phyloP scores from a whole-genome alignment of 2,329 filamentous ascomycete genomes.

The Boeremia lycopersici region DNA sequence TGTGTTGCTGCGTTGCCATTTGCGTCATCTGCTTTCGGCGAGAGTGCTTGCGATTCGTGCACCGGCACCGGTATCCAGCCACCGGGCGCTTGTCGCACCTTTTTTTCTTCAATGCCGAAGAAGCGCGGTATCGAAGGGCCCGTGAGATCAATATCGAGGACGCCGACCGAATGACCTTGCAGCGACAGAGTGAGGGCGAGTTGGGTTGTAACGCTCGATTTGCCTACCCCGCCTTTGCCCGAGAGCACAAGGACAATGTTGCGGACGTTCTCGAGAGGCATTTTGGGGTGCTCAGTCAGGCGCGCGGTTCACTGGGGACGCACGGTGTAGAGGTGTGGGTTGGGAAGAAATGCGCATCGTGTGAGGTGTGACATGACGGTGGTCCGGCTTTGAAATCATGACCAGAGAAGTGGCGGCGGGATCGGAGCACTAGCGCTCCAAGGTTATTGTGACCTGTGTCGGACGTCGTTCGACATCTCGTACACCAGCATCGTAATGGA shows the following conservation, averaged over 20 bases:
- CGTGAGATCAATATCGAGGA: constrained; percentile 94
- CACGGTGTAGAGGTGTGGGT: neutral
- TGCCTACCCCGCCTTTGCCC: constrained; percentile 96
- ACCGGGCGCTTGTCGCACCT: constrained; percentile 87
- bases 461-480: neutral
- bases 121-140: constrained; percentile 96
- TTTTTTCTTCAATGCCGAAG: constrained; percentile 85
- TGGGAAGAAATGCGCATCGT: constrained; percentile 8
- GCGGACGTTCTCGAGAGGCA: constrained; percentile 74
- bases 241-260: constrained; percentile 86
- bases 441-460: constrained; percentile 12
- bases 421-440: constrained; percentile 26
- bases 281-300: constrained; percentile 48
- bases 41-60: constrained; percentile 61
- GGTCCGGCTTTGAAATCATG: constrained; percentile 40
- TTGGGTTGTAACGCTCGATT: constrained; percentile 97
- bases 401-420: constrained; percentile 33
- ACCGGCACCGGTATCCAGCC: constrained; percentile 92
- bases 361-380: constrained; percentile 25
- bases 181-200: constrained; percentile 87
- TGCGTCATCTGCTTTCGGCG: constrained; percentile 12
- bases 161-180: constrained; percentile 85
- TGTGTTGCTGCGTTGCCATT: constrained; percentile 11
- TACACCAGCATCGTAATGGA: no score
- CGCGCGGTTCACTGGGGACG: neutral